Conservation (phyloP, 2,329 filamentous ascomycete species). For the Exophiala spinifera region DNA sequence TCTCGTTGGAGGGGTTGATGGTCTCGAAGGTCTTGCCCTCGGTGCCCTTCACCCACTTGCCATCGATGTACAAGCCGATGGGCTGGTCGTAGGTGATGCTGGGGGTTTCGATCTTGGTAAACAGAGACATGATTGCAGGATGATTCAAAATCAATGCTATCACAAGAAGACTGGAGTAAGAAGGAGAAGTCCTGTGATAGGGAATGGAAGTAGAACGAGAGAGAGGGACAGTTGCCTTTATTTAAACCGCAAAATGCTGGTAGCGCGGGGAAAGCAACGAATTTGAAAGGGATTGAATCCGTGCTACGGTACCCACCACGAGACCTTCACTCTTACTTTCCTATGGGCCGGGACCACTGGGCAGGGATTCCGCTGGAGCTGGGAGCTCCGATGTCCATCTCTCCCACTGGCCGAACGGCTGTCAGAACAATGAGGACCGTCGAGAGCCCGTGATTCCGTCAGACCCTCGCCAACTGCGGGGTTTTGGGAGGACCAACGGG, state of each 20-base stretch:
- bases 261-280: constrained; percentile 25
- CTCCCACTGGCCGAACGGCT: constrained; percentile 16
- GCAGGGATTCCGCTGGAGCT: not conserved
- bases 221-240: constrained; percentile 37
- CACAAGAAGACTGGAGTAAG: too few species aligned
- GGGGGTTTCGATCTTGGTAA: constrained; percentile 39
- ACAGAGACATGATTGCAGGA: constrained; percentile 38
- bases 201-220: constrained; percentile 26
- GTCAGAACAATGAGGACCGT: constrained; percentile 1
- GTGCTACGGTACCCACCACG: constrained; percentile 9
- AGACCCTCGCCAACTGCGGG: constrained; percentile 15
- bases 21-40: constrained; percentile 91
- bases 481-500: constrained; percentile 1
- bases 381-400: constrained; percentile 5
- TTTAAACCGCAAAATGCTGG: constrained; percentile 23
- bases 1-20: constrained; percentile 82
- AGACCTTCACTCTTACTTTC: constrained; percentile 25
- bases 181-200: not conserved
- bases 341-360: constrained; percentile 29
- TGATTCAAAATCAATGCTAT: too few species aligned
- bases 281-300: too few species aligned
- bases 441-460: constrained; percentile 8
- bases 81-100: constrained; percentile 43
- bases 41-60: constrained; percentile 78
- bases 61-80: constrained; percentile 57